Conservation (phyloP, 2,329 filamentous ascomycete genomes). For the Aspergillus sergii region DNA sequence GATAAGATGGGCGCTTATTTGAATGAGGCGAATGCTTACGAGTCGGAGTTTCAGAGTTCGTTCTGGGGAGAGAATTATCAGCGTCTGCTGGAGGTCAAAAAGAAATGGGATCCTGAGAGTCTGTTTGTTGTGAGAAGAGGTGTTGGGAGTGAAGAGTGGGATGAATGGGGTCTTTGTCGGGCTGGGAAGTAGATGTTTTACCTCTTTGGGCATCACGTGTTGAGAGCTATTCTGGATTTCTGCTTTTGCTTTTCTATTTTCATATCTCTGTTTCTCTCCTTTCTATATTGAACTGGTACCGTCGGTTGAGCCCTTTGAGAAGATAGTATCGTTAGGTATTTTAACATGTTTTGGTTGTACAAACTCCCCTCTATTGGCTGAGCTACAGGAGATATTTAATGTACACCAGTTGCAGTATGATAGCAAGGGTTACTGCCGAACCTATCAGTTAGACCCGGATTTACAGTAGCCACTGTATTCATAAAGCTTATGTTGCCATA, state of each 20-base stretch:
- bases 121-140: slow-evolving; percentile 14
- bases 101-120: slow-evolving; percentile 12
- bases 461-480: not conserved
- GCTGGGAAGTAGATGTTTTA: not conserved
- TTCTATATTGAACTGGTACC: not conserved
- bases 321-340: not conserved
- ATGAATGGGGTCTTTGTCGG: slow-evolving; percentile 15
- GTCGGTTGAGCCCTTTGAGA: not conserved
- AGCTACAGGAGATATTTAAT: not conserved
- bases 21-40: slow-evolving; percentile 29
- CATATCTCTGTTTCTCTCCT: too few species aligned
- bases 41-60: slow-evolving; percentile 16
- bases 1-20: slow-evolving; percentile 33
- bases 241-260: too few species aligned
- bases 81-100: slow-evolving; percentile 20
- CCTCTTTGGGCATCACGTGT: not conserved
- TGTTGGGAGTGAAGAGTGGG: slow-evolving; percentile 17
- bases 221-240: too few species aligned
- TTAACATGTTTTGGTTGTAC: not conserved
- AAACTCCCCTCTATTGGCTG: not conserved
- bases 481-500: not conserved
- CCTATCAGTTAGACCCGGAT: not conserved
- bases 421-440: not conserved
- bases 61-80: slow-evolving; percentile 27
- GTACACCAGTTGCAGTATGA: not conserved